Percentiles rank a stretch among this genome's conserved stretches.
These are phyloP conservation scores for Botrytis deweyae DNA, from an alignment of 2,329 filamentous ascomycete species.

Conservation along the genomic window DNA sequence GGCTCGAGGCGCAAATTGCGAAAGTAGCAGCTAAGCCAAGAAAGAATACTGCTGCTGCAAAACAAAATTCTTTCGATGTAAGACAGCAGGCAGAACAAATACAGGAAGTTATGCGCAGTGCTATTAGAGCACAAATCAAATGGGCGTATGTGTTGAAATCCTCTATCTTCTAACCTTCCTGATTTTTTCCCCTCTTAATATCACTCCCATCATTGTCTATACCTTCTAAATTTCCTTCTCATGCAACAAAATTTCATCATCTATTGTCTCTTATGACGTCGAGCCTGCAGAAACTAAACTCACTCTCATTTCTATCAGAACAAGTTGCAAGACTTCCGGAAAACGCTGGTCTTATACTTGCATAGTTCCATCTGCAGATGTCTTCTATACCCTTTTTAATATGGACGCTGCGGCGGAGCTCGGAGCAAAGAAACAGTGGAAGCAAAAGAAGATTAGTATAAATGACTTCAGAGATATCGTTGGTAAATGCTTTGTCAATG, in stretches of 20 bases:
- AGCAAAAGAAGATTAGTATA: background rate
- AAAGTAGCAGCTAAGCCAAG: background rate
- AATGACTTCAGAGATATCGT: background rate
- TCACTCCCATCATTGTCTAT: background rate
- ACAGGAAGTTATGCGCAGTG: background rate
- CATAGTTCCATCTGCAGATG: background rate
- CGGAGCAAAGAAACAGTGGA: background rate
- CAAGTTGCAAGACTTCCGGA: background rate
- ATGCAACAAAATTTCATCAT: background rate
- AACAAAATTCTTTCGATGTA: background rate
- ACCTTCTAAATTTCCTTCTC: background rate
- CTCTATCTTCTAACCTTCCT: background rate
- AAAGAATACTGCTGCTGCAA: background rate
- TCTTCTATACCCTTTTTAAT: background rate
- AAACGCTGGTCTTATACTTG: background rate
- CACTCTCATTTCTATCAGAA: background rate
- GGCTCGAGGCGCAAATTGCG: background rate
- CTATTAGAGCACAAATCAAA: background rate
- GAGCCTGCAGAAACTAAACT: background rate
- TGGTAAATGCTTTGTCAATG: background rate
- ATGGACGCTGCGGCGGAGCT: background rate
- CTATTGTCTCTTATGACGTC: background rate
- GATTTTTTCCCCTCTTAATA: background rate
- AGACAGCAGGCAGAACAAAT: background rate
- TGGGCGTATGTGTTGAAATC: background rate